Evolutionary conservation across 2,329 filamentous ascomycete species (phyloP), one percentile per base, ranked within the genome.

Genomic region (Talaromyces atroroseus): DNA sequence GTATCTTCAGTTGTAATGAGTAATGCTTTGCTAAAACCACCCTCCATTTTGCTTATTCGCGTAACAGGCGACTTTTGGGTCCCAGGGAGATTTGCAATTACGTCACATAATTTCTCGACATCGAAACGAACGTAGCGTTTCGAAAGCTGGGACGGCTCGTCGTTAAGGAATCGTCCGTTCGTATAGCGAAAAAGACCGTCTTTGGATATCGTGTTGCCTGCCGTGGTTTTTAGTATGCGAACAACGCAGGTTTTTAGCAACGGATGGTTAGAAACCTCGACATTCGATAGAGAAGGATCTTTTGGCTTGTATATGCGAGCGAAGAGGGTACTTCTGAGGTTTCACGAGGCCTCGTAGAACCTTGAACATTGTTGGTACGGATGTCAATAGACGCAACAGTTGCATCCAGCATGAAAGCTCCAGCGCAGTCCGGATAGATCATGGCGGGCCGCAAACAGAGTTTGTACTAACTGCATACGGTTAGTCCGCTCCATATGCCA

Each of bases 161-260:
- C 58, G 3, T 64, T 53, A 38, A 68, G 36, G 58, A 68, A 68
- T 45, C 62, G 64, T 29, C 66, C 64, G 42, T 65, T 61, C 2
- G 67, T 69, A 56, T 64, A 68, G 60, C 63, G 55, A 18, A 66
- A 67, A 46, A 67, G 66, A 49, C 63, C 61, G 59, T 65, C 50
- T 34, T 29, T 16, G 26, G 32, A n/a, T 45, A 24, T 50, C 32
- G 34, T 44, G 12, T 24, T 18, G 26, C 46, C 47, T 58, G 20
- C 21, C 20, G 34, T 38, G 12, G 36, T 3, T n/a, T n/a, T 38
- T 18, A 38, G 36, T 7, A 38, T n/a, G 12, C 5, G 12, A 26
- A 38, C 16, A 7, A 7, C 16, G 16, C 7, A n/a, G 14, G 36
- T 38, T 3, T 26, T n/a, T 18, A n/a, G 36, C 3, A 38, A 38